Conservation (phyloP, 192 early-diverging fungal species). For the Entophlyctis luteolus region DNA sequence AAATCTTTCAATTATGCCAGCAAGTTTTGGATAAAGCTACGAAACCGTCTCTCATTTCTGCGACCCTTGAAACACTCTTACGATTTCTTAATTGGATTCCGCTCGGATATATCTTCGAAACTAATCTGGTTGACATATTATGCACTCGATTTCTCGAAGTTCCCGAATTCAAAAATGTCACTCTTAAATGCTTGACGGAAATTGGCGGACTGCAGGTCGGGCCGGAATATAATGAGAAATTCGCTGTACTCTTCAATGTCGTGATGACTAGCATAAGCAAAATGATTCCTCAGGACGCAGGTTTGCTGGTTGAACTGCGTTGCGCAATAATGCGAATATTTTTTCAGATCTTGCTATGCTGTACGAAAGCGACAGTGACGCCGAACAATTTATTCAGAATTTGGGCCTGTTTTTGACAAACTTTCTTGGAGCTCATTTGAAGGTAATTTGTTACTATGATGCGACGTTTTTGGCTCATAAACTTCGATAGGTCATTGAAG, state of each 20-base stretch:
- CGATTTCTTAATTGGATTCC: constrained; percentile 98
- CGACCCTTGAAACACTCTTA: constrained; percentile 88
- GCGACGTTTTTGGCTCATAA: no score
- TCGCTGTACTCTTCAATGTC: constrained; percentile 81
- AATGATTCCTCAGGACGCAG: constrained; percentile 64
- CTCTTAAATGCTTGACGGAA: constrained; percentile 95
- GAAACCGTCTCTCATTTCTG: constrained; percentile 83
- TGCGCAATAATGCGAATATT: background rate
- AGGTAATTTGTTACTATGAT: constrained; percentile 58
- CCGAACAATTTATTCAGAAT: constrained; percentile 96
- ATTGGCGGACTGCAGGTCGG: constrained; percentile 83
- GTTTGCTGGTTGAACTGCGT: constrained; percentile 40
- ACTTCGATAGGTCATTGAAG: constrained; percentile 25
- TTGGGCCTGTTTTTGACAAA: constrained; percentile 86
- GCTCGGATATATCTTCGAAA: constrained; percentile 97
- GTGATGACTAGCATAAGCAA: constrained; percentile 68
- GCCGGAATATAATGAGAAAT: constrained; percentile 78
- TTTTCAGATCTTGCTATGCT: constrained; percentile 70
- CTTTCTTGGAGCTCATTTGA: constrained; percentile 80
- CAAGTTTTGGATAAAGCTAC: constrained; percentile 90
- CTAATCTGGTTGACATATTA: constrained; percentile 79
- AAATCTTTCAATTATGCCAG: constrained; percentile 90
- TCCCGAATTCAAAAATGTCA: constrained; percentile 83
- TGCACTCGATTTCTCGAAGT: constrained; percentile 82
- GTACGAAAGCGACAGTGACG: constrained; percentile 83